Conservation (phyloP, 208 protist species). For the Leishmania turanica region DNA sequence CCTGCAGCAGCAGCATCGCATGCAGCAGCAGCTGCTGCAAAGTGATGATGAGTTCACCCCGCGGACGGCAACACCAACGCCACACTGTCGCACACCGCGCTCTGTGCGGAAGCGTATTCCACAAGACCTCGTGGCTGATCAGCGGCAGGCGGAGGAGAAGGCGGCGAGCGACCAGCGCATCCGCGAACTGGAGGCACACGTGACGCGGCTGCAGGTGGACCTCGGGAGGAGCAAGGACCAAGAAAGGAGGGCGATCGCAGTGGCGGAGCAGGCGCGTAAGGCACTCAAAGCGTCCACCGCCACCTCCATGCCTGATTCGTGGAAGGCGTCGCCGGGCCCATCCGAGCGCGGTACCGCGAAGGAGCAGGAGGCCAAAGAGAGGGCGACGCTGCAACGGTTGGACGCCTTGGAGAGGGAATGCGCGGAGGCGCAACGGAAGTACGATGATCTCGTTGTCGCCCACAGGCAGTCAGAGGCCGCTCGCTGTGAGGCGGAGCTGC, state of each 20-base stretch:
- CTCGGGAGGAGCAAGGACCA: slow-evolving; percentile 23
- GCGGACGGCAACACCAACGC: slow-evolving; percentile 19
- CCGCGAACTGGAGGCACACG: slow-evolving; percentile 35
- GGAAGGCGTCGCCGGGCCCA: background rate
- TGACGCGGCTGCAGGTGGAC: slow-evolving; percentile 29
- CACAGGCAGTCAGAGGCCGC: slow-evolving; percentile 10
- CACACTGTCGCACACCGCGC: slow-evolving; percentile 26
- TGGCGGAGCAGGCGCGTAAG: slow-evolving; percentile 7
- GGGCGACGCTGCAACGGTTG: slow-evolving; percentile 7
- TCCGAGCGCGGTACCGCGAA: background rate
- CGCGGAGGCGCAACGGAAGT: slow-evolving; percentile 30
- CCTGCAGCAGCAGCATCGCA: slow-evolving; percentile 38
- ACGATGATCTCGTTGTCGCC: slow-evolving; percentile 15
- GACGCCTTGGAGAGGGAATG: slow-evolving; percentile 33
- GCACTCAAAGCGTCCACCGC: background rate
- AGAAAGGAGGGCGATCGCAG: slow-evolving; percentile 15
- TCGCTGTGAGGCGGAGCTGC: slow-evolving; percentile 15
- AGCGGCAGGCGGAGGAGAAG: slow-evolving; percentile 29
- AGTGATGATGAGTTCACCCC: slow-evolving; percentile 31
- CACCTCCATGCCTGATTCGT: background rate
- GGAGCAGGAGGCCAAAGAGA: slow-evolving; percentile 21
- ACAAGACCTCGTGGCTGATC: slow-evolving; percentile 9
- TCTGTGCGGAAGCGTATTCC: slow-evolving; percentile 21
- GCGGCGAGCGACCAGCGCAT: slow-evolving; percentile 23
- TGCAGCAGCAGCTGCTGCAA: slow-evolving; percentile 16